A percentile compares a stretch with the other conserved stretches of the same genome.
phyloP scores from a whole-genome alignment of 768 basidiomycete species.

The Suillus decipiens region DNA sequence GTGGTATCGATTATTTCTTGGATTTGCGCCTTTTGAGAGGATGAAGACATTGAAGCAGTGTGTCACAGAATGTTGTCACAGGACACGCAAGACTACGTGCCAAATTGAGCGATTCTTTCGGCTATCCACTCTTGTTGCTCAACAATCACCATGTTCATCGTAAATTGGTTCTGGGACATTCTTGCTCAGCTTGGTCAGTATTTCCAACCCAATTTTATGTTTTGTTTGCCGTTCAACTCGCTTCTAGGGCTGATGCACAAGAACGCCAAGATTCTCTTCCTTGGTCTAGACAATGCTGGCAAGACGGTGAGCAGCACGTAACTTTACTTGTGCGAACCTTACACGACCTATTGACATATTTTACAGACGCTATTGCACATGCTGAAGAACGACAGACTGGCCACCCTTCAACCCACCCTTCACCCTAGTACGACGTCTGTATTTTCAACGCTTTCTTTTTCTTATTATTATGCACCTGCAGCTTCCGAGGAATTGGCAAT shows the following conservation, averaged over 20 bases:
- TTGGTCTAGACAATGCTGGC: conserved; percentile 98
- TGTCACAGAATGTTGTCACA: conserved; percentile 8
- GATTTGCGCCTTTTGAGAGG: conserved; percentile 41
- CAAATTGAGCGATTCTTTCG: background rate
- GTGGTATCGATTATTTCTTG: conserved; percentile 45
- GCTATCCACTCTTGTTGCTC: conserved; percentile 14
- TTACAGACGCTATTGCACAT: conserved; percentile 92
- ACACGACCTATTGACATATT: conserved; percentile 11
- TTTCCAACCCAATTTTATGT: background rate
- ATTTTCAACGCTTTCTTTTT: background rate
- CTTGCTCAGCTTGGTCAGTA: conserved; percentile 87
- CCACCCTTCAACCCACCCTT: conserved; percentile 95
- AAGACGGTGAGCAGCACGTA: conserved; percentile 74
- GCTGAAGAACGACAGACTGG: conserved; percentile 98
- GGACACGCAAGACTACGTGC: conserved; percentile 7
- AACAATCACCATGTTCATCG: conserved; percentile 65
- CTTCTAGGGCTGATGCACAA: conserved; percentile 83
- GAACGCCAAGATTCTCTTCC: conserved; percentile 99
- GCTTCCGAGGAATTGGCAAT: conserved; percentile 99
- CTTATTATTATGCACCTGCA: conserved; percentile 34
- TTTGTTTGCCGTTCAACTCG: conserved; percentile 9
- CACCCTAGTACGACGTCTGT: conserved; percentile 80
- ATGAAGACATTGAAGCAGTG: conserved; percentile 27
- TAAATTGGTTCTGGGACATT: conserved; percentile 97
- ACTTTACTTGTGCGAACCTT: background rate